Evolutionary conservation across 2,329 filamentous ascomycete genomes (phyloP), one percentile per base, ranked within the genome.

Genomic region (Venturia asperata): DNA sequence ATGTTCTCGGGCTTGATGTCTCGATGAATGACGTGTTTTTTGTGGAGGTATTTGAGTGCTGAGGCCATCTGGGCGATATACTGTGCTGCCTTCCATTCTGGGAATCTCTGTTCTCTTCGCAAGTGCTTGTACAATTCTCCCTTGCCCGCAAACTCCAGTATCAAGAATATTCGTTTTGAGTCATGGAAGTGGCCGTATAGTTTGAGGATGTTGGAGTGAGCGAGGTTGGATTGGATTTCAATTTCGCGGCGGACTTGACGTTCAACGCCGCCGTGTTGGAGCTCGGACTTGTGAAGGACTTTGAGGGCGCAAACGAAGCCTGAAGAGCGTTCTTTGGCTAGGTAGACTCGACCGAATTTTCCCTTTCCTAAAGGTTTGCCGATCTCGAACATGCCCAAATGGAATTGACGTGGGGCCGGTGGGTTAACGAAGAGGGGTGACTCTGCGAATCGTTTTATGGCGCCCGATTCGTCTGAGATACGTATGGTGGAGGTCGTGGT

Each of bases 1-100:
- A 97, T 97, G 73, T 97, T 97, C 78, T 97, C 92, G 2, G 92
- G 92, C 81, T 97, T 97, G 79, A 97, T 97, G 72, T 97, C 92
- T 66, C 92, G 85, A 77, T 97, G 93, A 80, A 97, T 97, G 70
- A 97, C 90, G 76, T 97, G 92, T 80, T 97, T 97, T 75, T 91
- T 91, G 80, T 97, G 92, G 58, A 97, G 83, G 74, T 97, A 97
- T 70, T 88, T 87, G 70, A 96, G 80, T 0, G 92, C 92, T 56
- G 88, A 88, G n/a, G 90, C 89, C 90, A 94, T 94, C 77, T 95
- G 91, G 2, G 90, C 90, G 68, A 94, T 86, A 76, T 93, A 95
- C 77, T 92, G 88, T 34, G 90, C 90, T 10, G 91, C 90, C 76
- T 91, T 91, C 85, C 87, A 90, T 75, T 95, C 91, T 3, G 89